Base-by-base conservation (phyloP, 305 asterid species). In the Solanum hybrid region DNA sequence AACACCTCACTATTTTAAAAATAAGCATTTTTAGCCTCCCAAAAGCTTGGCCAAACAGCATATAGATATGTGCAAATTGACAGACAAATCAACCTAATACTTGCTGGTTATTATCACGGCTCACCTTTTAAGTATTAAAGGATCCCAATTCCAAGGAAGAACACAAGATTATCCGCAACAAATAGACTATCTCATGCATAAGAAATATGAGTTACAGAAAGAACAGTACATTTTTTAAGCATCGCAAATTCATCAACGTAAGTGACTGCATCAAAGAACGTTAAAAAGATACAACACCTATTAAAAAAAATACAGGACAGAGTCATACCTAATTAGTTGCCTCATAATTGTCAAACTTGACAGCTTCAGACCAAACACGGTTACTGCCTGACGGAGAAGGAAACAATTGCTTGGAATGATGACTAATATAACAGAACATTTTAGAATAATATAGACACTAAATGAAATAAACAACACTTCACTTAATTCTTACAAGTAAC, bases 291-390 rank as follows among this genome's bases (percentile, higher is more conserved):
- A 32, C 86, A 84, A 90, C 75, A 76, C 45, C 41, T 17, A 77
- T 37, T 39, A 76, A 87, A 78, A 86, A 37, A 82, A 90, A 87
- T 70, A 92, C 8, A 4, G 68, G 86, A 86, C 86, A 89, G 93
- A 90, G 91, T 77, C 90, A 87, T 95, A 97, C 99, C 98, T 97
- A 38, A 89, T 22, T 91, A 91, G 93, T 91, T 94, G 99, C 90
- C 94, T 95, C 96, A 94, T 95, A 88, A 96, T 94, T 72, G 97
- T 95, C 94, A 97, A 93, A 92, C 98, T 95, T 88, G 98, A 93
- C 92, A 97, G 94, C 96, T 94, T 96, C 95, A 97, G 90, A 91
- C 99, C 99, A 92, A 96, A 95, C 89, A 92, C 61, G 86, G 95
- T 87, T 75, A 92, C 94, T 78, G 92, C 97, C 99, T 96, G 97